These are phyloP conservation scores for Beauveria sp. DNA, from an alignment of 2,329 filamentous ascomycete genomes.

Conservation along the genomic window DNA sequence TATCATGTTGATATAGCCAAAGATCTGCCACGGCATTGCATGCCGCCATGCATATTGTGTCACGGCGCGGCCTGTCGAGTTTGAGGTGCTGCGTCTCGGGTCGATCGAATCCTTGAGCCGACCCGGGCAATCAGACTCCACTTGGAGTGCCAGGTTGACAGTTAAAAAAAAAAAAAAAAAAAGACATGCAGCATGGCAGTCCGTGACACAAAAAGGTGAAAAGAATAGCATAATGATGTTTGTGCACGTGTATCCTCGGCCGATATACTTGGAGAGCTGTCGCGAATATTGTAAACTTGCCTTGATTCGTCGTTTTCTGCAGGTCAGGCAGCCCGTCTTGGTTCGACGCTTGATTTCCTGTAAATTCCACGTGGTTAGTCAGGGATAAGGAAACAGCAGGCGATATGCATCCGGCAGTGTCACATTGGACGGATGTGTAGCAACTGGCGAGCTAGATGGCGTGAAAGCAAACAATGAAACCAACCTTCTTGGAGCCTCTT, in stretches of 20 bases:
- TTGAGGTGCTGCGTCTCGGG: not conserved
- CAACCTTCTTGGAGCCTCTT: conserved; percentile 51
- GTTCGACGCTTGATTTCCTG: conserved; percentile 57
- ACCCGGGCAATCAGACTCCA: not conserved
- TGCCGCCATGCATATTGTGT: not conserved
- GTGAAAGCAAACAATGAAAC: conserved; percentile 16
- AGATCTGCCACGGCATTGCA: not conserved
- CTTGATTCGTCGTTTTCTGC: conserved; percentile 56
- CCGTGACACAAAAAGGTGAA: not conserved
- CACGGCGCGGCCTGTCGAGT: not conserved
- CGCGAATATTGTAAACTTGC: conserved; percentile 33
- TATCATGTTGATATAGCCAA: not conserved
- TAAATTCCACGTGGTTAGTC: not conserved
- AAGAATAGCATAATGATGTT: not conserved
- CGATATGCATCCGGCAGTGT: not conserved
- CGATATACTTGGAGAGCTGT: not conserved
- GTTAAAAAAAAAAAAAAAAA: not conserved
- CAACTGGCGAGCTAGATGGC: conserved; percentile 2
- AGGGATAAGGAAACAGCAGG: not conserved
- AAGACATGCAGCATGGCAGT: not conserved
- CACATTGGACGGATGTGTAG: not conserved
- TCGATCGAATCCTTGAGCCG: not conserved
- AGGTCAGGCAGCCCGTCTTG: conserved; percentile 56
- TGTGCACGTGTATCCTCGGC: not conserved
- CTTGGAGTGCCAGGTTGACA: not conserved